Percentiles rank a stretch among this genome's conserved stretches.
These are phyloP conservation scores for Coemansia sp. DNA, from an alignment of 192 early-diverging fungal genomes.

Conservation along the genomic window DNA sequence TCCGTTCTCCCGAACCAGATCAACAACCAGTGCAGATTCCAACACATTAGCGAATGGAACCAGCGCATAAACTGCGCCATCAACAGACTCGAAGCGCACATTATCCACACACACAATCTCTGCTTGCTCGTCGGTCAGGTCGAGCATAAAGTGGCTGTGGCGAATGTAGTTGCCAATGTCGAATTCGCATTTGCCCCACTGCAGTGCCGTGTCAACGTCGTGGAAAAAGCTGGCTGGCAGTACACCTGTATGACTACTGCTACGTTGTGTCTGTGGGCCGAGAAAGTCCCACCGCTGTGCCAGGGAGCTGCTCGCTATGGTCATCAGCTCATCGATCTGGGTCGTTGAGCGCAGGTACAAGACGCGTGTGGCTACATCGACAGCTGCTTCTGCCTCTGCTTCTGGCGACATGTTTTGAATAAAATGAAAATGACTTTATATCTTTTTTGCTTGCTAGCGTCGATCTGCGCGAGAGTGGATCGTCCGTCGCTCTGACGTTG, in stretches of 20 bases:
- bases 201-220: constrained; percentile 8
- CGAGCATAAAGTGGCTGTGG: constrained; percentile 28
- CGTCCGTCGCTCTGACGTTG: too few species aligned
- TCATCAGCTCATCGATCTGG: constrained; percentile 42
- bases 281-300: constrained; percentile 51
- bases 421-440: too few species aligned
- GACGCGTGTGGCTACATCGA: constrained; percentile 11
- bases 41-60: constrained; percentile 22
- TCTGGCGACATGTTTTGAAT: too few species aligned
- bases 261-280: constrained; percentile 9
- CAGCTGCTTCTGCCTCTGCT: too few species aligned
- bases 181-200: constrained; percentile 1
- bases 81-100: constrained; percentile 10
- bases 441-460: too few species aligned
- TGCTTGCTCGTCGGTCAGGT: constrained; percentile 40
- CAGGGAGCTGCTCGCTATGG: constrained; percentile 8
- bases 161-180: constrained; percentile 30
- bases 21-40: constrained; percentile 4
- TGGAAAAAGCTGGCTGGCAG: constrained; percentile 1
- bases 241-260: neutral
- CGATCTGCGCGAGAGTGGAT: too few species aligned
- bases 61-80: constrained; percentile 12
- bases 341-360: constrained; percentile 28
- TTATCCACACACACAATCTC: constrained; percentile 15
- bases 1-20: constrained; percentile 18